Evolutionary conservation across 768 basidiomycete genomes (phyloP), one percentile per base, ranked within the genome.

Genomic region (Tulasnella sp.): DNA sequence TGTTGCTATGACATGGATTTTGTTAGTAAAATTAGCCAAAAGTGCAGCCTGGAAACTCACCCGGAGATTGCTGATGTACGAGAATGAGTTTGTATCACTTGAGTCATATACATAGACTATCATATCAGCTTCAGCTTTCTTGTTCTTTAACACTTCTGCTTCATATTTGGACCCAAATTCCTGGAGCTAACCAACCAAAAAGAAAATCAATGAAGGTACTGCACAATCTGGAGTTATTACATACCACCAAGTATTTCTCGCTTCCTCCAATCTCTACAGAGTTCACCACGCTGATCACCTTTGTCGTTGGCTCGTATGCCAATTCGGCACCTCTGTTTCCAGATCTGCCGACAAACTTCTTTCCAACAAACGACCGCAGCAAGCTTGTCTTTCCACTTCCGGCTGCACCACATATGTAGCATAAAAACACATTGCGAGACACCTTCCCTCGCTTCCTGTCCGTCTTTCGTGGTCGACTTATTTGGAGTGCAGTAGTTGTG

Each of bases 151-250:
- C 8, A 78, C 81, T 65, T 96, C 93, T 0, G 85, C 74, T 66
- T 99, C 93, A 59, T 93, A 95, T 64, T 83, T 84, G 34, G 88
- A 91, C 13, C 93, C 93, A 63, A 96, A 98, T 61, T 99, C 93
- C 72, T 96, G 93, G 42, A 99, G 67, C 93, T 95, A 59, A 27
- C 53, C 39, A 40, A 29, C 32, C 24, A 40, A 22, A 44, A 40
- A 44, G 22, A 50, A 42, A 48, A 47, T 51, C 48, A 27, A 10
- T 12, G 22, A 20, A 19, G 24, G 24, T 29, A 15, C 6, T 16
- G 25, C 33, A 46, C 48, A 20, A 53, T 37, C 34, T 12, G 29
- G 45, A 48, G 31, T 53, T 46, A 28, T 10, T 13, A 78, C 90
- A 63, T 57, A 96, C 93, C 61, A 99, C 84, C 16, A 99, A 74